Evolutionary conservation across 83 land plant genomes (phyloP), one percentile per base, ranked within the genome.

Genomic region (Picea engelmannii): DNA sequence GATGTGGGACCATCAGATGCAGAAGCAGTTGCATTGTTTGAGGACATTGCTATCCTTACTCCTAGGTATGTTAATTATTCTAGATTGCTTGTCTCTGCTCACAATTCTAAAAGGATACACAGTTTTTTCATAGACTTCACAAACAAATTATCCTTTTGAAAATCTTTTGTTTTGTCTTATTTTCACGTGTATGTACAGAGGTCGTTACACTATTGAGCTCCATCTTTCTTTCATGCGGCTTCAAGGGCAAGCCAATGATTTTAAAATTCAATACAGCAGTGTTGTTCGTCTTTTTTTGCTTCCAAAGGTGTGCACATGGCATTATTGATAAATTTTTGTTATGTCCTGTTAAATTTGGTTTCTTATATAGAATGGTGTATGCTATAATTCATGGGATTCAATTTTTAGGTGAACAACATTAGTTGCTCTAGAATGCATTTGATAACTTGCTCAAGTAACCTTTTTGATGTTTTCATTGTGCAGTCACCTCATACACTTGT

Each of bases 401-500:
- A 64, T 31, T 18, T 44, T 74, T 20, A 10, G 60, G 49, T 12
- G 52, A 35, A 62, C 3, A 15, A 21, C 1, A 49, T 40, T 17
- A 35, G 15, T 24, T 70, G 80, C 27, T 31, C 16, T 76, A 71
- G 66, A 2, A 63, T 60, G 18, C 47, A 5, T 18, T 64, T 77
- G 8, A 55, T 55, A 55, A 55, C 3, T 40, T 20, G 3, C 68
- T 66, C 10, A 66, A 66, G 25, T 24, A 24, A 11, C 31, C 17
- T 23, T 79, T 79, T 79, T n/a, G 11, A 10, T 79, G 31, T 49
- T 62, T 21, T 65, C 27, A 21, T 86, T 66, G 16, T 89, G 86
- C 90, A 94, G 95, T 88, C 87, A 70, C 92, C 97, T 40, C 92
- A 88, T 86, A 93, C 97, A 4, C 93, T 90, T 90, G 96, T 95